Conservation (phyloP, 345 rosid species). For the Lumnitzera racemosa region DNA sequence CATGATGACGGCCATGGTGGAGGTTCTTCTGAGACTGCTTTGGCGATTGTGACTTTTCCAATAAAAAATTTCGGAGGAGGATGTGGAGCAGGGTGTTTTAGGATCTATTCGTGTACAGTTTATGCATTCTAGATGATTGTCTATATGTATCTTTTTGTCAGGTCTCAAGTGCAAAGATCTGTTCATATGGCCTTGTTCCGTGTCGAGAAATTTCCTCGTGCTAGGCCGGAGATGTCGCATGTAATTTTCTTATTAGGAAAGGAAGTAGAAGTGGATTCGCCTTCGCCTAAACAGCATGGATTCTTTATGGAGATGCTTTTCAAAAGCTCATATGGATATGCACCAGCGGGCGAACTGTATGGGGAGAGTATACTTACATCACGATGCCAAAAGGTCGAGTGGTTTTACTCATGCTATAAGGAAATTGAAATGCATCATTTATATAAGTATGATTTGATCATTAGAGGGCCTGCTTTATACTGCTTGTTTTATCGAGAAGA, state of each 20-base stretch:
- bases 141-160: neutral
- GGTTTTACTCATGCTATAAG: neutral
- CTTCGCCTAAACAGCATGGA: constrained; percentile 20
- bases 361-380: constrained; percentile 10
- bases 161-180: constrained; percentile 5
- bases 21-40: too few species aligned
- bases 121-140: constrained; percentile 8
- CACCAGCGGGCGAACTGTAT: neutral
- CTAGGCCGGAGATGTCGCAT: constrained; percentile 19
- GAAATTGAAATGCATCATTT: neutral
- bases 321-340: neutral
- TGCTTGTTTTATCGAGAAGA: too few species aligned
- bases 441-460: neutral
- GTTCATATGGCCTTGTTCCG: constrained; percentile 23
- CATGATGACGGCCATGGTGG: too few species aligned
- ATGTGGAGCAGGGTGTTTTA: too few species aligned
- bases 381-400: constrained; percentile 10
- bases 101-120: too few species aligned
- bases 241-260: constrained; percentile 17
- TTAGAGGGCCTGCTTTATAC: constrained; percentile 8
- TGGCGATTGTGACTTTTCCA: too few species aligned
- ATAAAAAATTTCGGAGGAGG: too few species aligned
- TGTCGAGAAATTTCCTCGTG: constrained; percentile 18
- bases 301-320: constrained; percentile 8
- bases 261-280: constrained; percentile 6